A percentile compares a stretch with the other conserved stretches of the same genome.
Evolutionary conservation across 495 filamentous ascomycete genomes (phyloP).

Genomic region (Apiosordaria backusii): DNA sequence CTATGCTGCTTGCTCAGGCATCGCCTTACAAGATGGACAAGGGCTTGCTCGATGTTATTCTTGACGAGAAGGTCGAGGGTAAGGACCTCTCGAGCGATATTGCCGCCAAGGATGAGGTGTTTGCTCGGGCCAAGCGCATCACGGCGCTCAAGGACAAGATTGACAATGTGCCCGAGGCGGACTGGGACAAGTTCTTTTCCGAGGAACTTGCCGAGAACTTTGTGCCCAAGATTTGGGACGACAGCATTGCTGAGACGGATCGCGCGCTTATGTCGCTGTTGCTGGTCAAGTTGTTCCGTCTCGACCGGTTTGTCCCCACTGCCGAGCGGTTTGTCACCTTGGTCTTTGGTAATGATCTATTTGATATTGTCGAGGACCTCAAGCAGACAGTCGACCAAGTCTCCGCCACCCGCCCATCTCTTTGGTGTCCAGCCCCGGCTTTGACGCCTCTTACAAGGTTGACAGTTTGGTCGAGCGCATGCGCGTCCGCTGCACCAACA

Average conservation of each 20-base stretch:
- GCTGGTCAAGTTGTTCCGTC: constrained; percentile 88
- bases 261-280: constrained; percentile 79
- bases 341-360: constrained; percentile 80
- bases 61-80: constrained; percentile 73
- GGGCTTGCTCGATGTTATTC: constrained; percentile 74
- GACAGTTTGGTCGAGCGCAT: constrained; percentile 86
- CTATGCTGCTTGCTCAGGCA: constrained; percentile 94
- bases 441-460: constrained; percentile 98
- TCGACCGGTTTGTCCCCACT: constrained; percentile 90
- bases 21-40: constrained; percentile 93
- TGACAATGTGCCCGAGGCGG: constrained; percentile 52
- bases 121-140: constrained; percentile 63
- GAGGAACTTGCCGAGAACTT: constrained; percentile 87
- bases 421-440: constrained; percentile 89
- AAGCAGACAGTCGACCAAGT: constrained; percentile 82
- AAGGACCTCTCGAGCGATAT: constrained; percentile 70
- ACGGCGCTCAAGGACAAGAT: constrained; percentile 71
- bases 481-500: constrained; percentile 81
- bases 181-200: constrained; percentile 75
- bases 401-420: constrained; percentile 76
- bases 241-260: constrained; percentile 60
- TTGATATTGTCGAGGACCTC: constrained; percentile 79
- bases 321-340: constrained; percentile 85
- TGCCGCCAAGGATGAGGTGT: constrained; percentile 63
- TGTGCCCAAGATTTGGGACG: constrained; percentile 76